Evolutionary conservation across 2,329 filamentous ascomycete genomes (phyloP), one percentile per base, ranked within the genome.

Genomic region (Cryphonectria parasitica): DNA sequence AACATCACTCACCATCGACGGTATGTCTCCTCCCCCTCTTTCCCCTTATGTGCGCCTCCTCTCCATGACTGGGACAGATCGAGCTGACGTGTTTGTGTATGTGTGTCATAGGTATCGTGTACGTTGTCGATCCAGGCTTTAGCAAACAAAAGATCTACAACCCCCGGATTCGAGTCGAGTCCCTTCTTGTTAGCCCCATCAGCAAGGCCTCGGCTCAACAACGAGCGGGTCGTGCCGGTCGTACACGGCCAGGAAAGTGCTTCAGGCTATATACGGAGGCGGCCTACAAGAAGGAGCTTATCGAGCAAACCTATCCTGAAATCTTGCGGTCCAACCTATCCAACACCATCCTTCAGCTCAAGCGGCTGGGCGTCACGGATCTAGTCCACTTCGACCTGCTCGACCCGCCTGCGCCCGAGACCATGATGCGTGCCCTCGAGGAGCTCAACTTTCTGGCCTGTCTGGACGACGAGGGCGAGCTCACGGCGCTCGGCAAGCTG

Each of bases 81-180:
- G 15, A 49, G 36, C 71, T 72, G 15, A 72, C 45, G 13, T 8
- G 41, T 36, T n/a, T 49, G 45, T n/a, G 19, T 49, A 19, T 49
- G 41, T 43, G 41, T 43, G 41, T 17, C n/a, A 28, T 54, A 72
- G 71, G 71, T 79, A 99, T 99, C 74, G 96, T 99, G 49, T 99
- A 98, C 78, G 96, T 99, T 45, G 95, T 99, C n/a, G 96, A 99
- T 78, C 95, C 96, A 2, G 96, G 96, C 49, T 99, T 99, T 85
- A 97, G 94, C 84, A 99, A 99, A 84, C 96, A 99, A 78, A 99
- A 98, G 83, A 96, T 98, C 73, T 99, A 98, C 86, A 98, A 99
- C 81, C 95, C 96, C 31, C 91, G 96, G 72, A 97, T 97, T 76
- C 91, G 96, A 80, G 95, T 99, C 74, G 96, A 99, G 82, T 98